A percentile compares a stretch with the other conserved stretches of the same genome.
phyloP scores from a whole-genome alignment of 192 early-diverging fungal genomes.

The Gigaspora rosea region DNA sequence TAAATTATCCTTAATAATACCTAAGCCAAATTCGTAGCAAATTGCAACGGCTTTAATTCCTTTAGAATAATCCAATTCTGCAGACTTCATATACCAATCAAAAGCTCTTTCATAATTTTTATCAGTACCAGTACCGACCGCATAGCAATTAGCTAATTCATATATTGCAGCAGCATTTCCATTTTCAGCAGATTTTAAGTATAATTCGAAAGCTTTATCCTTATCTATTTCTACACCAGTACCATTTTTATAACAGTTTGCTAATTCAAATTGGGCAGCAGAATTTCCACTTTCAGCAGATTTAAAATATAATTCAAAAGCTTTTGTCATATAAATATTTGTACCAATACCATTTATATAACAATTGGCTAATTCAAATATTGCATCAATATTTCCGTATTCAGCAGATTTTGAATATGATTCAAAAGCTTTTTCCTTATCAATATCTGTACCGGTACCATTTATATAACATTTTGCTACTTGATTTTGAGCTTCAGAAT shows the following conservation, averaged over 20 bases:
- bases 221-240: conserved; percentile 70
- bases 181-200: conserved; percentile 55
- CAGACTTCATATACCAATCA: conserved; percentile 65
- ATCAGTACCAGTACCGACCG: conserved; percentile 39
- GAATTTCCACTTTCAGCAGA: conserved; percentile 54
- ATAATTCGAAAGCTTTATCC: conserved; percentile 61
- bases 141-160: no score
- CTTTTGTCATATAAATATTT: conserved; percentile 48
- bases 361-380: not conserved
- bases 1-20: conserved; percentile 46
- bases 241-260: conserved; percentile 73
- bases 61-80: conserved; percentile 34
- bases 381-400: not conserved
- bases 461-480: not conserved
- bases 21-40: not conserved
- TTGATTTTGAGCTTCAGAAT: not conserved
- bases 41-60: no score
- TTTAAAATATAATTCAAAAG: conserved; percentile 55
- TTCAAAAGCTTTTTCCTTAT: not conserved
- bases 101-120: conserved; percentile 50
- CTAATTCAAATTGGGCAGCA: conserved; percentile 50
- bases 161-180: conserved; percentile 11
- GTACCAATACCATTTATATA: conserved; percentile 55
- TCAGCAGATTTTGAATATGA: not conserved
- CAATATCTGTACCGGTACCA: not conserved